Percentiles rank a stretch among this genome's conserved stretches.
phyloP scores from a whole-genome alignment of 768 basidiomycete genomes.

The Suillus luteus region DNA sequence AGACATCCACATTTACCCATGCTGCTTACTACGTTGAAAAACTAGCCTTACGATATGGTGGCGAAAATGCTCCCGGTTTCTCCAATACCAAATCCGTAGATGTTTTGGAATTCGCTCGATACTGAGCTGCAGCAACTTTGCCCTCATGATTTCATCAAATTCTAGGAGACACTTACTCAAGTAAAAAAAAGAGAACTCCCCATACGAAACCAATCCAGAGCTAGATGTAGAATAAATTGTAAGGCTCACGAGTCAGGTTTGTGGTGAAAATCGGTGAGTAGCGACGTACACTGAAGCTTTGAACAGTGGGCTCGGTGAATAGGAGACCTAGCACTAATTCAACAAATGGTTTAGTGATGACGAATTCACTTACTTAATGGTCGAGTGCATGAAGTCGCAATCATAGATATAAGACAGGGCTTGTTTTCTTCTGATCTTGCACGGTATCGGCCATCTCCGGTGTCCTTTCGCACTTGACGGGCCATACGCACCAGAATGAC shows the following conservation, averaged over 20 bases:
- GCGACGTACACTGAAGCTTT: constrained; percentile 64
- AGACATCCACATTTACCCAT: constrained; percentile 8
- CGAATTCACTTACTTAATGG: constrained; percentile 63
- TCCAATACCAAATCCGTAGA: constrained; percentile 63
- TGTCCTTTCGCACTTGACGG: constrained; percentile 59
- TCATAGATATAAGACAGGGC: constrained; percentile 53
- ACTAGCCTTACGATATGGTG: constrained; percentile 49
- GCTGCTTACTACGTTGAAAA: not conserved
- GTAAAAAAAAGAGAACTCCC: constrained; percentile 72
- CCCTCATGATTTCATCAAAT: not conserved
- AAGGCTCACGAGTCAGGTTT: not conserved
- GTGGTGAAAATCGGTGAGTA: not conserved
- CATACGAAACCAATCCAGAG: constrained; percentile 76
- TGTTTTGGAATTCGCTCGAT: constrained; percentile 51
- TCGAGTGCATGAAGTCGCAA: constrained; percentile 69
- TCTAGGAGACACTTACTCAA: constrained; percentile 45
- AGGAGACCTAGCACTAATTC: constrained; percentile 22
- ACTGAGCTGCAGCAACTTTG: constrained; percentile 46
- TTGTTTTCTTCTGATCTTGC: constrained; percentile 67
- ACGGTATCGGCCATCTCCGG: constrained; percentile 62
- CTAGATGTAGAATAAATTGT: constrained; percentile 35
- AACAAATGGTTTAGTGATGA: constrained; percentile 1
- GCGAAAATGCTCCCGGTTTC: constrained; percentile 62
- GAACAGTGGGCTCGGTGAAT: constrained; percentile 64
- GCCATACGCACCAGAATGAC: constrained; percentile 73